Conservation (phyloP, 2,329 filamentous ascomycete genomes). For the Trichoderma breve region DNA sequence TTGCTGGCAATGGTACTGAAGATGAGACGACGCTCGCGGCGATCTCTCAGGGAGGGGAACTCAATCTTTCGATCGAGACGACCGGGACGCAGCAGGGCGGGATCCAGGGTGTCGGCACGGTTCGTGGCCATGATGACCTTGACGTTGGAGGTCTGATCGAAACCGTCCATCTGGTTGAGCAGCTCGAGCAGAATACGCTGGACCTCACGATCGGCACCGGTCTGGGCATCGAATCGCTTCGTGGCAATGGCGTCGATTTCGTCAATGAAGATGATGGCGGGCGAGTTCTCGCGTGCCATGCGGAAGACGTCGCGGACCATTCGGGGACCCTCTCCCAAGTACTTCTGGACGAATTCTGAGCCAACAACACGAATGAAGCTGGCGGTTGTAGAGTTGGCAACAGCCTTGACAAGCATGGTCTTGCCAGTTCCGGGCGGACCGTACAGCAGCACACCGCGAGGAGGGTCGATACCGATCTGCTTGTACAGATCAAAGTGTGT, state of each 20-base stretch:
- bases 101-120: conserved; percentile 93
- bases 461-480: conserved; percentile 98
- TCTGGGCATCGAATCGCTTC: conserved; percentile 98
- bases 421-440: conserved; percentile 95
- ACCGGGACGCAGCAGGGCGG: conserved; percentile 88
- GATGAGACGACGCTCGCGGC: conserved; percentile 91
- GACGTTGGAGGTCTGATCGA: conserved; percentile 97
- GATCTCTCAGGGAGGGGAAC: conserved; percentile 91
- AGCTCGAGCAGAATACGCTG: conserved; percentile 97
- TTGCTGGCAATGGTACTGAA: conserved; percentile 95
- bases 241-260: conserved; percentile 99
- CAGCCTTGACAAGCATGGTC: conserved; percentile 97
- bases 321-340: conserved; percentile 92
- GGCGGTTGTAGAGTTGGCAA: conserved; percentile 96
- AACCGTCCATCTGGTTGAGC: conserved; percentile 99
- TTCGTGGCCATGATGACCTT: conserved; percentile 99
- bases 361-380: conserved; percentile 98
- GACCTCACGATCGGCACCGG: conserved; percentile 94
- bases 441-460: conserved; percentile 92
- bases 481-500: conserved; percentile 99
- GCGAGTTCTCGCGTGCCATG: conserved; percentile 98
- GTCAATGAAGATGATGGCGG: conserved; percentile 99
- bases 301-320: conserved; percentile 99
- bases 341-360: conserved; percentile 98
- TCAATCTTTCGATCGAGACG: conserved; percentile 98